Evolutionary conservation across 2,329 filamentous ascomycete species (phyloP).

Genomic region (Trichoderma atrobrunneum): DNA sequence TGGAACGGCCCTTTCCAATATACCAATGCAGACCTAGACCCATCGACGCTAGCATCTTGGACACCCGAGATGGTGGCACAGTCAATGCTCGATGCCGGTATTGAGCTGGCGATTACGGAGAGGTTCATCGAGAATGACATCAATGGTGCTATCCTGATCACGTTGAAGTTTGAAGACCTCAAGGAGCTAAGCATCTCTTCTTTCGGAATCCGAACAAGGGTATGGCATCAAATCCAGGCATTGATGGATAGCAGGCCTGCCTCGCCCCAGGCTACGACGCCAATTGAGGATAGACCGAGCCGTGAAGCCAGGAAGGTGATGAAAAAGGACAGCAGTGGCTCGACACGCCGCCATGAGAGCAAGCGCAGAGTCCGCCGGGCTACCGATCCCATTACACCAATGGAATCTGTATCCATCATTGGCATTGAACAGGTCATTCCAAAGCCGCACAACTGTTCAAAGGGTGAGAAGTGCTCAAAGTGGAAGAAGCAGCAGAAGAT

Average conservation of each 20-base stretch:
- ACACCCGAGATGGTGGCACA: slow-evolving; percentile 73
- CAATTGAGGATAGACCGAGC: slow-evolving; percentile 59
- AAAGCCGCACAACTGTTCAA: slow-evolving; percentile 78
- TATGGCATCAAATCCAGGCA: slow-evolving; percentile 76
- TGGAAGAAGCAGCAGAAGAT: slow-evolving; percentile 77
- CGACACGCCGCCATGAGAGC: slow-evolving; percentile 41
- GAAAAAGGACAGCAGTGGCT: slow-evolving; percentile 36
- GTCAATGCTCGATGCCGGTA: slow-evolving; percentile 81
- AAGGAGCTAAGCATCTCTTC: slow-evolving; percentile 78
- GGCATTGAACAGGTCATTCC: slow-evolving; percentile 87
- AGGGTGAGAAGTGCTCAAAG: slow-evolving; percentile 81
- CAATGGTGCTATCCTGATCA: slow-evolving; percentile 78
- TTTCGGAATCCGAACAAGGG: slow-evolving; percentile 74
- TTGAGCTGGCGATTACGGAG: slow-evolving; percentile 74
- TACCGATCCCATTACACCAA: slow-evolving; percentile 69
- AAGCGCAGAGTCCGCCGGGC: slow-evolving; percentile 40
- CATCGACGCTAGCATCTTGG: slow-evolving; percentile 62
- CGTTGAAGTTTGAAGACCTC: slow-evolving; percentile 86
- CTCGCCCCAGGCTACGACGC: slow-evolving; percentile 54
- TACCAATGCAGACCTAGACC: slow-evolving; percentile 56
- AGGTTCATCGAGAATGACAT: slow-evolving; percentile 93
- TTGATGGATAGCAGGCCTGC: slow-evolving; percentile 57
- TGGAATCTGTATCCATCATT: slow-evolving; percentile 85
- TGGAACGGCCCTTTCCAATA: slow-evolving; percentile 56
- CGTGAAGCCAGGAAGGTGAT: slow-evolving; percentile 48